A percentile compares a stretch with the other conserved stretches of the same genome.
phyloP scores from a whole-genome alignment of 495 filamentous ascomycete species.

The Neurospora sp. region DNA sequence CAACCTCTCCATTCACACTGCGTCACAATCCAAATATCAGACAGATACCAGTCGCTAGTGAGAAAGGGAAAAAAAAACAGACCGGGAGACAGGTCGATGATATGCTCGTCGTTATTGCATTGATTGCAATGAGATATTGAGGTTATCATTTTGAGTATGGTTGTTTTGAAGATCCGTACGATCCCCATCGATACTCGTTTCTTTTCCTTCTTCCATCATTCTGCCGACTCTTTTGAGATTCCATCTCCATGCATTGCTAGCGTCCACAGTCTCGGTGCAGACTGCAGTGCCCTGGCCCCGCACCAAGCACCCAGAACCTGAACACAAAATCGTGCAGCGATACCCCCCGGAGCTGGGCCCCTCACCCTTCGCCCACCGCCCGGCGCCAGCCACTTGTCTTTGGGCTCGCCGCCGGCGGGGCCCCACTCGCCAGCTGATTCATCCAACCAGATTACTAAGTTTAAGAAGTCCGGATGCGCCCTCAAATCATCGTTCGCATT shows the following conservation, averaged over 20 bases:
- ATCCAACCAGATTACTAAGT: slow-evolving; percentile 31
- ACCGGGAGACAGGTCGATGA: not conserved
- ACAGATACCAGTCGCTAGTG: not conserved
- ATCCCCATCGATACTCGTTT: not conserved
- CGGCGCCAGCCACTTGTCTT: slow-evolving; percentile 15
- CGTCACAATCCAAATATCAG: not conserved
- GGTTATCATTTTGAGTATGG: not conserved
- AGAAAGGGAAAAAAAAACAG: not conserved
- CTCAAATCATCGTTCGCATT: slow-evolving; percentile 32
- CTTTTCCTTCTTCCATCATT: not conserved
- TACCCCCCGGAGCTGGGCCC: slow-evolving; percentile 15
- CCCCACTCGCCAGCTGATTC: slow-evolving; percentile 27
- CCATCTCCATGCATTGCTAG: not conserved
- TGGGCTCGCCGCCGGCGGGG: slow-evolving; percentile 6
- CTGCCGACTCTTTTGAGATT: not conserved
- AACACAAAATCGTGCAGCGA: slow-evolving; percentile 10
- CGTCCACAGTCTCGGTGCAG: not conserved
- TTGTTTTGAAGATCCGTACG: not conserved
- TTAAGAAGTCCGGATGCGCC: slow-evolving; percentile 26
- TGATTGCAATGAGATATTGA: not conserved
- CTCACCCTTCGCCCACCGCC: slow-evolving; percentile 1
- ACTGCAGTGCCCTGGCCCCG: slow-evolving; percentile 2
- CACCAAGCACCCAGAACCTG: not conserved
- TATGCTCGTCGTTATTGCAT: not conserved
- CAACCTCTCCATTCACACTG: not conserved